Base-by-base conservation (phyloP, 2,329 filamentous ascomycete genomes). In the Massarina eburnea region DNA sequence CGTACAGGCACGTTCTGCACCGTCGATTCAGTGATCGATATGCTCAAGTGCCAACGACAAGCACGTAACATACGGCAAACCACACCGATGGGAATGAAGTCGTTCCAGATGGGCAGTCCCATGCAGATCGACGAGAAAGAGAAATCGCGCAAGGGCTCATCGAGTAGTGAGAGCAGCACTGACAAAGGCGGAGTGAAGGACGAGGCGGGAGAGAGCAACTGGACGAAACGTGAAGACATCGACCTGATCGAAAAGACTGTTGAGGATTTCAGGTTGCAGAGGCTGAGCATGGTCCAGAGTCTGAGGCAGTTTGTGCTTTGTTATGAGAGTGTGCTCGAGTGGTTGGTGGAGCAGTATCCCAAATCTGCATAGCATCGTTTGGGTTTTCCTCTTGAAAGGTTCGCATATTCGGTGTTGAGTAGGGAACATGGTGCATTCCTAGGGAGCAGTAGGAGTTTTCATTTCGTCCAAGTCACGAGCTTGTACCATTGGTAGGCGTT, bases 1-100 rank as follows among this genome's bases (percentile, higher is more conserved):
- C 86, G 94, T 12, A 99, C 94, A 0, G 94, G 94, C 3, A 92
- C 94, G 0, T 99, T 97, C 65, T 97, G 94, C 68, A 95, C 94
- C 0, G 91, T 97, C 14, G 94, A 97, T 67, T 92, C 87, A 30
- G 94, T 97, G 8, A 86, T 97, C 45, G 91, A 96, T 70, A 95
- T 96, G 88, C 75, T 99, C 49, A 96, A 96, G 74, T 84, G 89
- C n/a, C 91, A 96, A 70, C 80, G 76, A 17, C 67, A 70, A 48
- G 72, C 71, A 22, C 59, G 57, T 4, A 66, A 62, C 7, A 41
- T 43, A 2, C 58, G 69, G 3, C 62, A 71, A 37, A 53, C 46
- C 7, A 70, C 68, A 3, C 73, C 76, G 0, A 80, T 80, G 77
- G 73, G 77, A 9, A 39, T 73, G 4, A 69, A 72, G 18, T 20